Evolutionary conservation across 768 basidiomycete species (phyloP), one percentile per base, ranked within the genome.

Genomic region (Leccinum uliginosum): DNA sequence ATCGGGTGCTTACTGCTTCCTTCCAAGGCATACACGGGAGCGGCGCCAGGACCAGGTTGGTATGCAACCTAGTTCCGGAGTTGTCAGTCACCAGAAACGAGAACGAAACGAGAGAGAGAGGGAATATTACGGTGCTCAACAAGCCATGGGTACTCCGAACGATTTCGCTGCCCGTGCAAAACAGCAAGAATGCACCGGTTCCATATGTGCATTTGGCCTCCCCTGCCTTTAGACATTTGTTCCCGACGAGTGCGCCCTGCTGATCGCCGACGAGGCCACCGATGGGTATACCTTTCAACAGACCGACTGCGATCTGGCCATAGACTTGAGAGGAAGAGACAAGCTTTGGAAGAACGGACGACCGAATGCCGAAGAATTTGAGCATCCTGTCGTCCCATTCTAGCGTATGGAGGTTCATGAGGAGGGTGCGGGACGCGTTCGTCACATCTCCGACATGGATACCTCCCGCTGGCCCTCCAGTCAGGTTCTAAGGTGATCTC

Each of bases 201-300:
- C 96, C 96, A 65, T 96, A 99, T 4, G 97, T 99, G 73, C 94
- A 97, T 74, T 99, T 99, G 3, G 95, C 96, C 70, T 98, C 90
- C 17, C 96, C 96, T 61, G 83, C 79, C n/a, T 68, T 77, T 53
- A 99, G 72, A 67, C 97, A 98, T 72, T 97, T 98, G 77, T 99
- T 98, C 0, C 96, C 97, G 51, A 98, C 84, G 23, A 99, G 76
- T 23, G 96, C 96, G 6, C 90, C 97, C 71, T 99, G 97, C 75
- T 99, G 97, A 69, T 99, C 97, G n/a, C 97, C 97, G 8, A 96
- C 85, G 48, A 98, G 83, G 21, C 96, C 96, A 35, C 86, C 94
- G 53, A 99, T 91, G 9, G 87, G 87, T 11, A 93, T 79, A 40
- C 89, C 92, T 61, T 78, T 76, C 59, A 93, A 76, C 3, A 84